Evolutionary conservation across 306 rosid genomes (phyloP).

Genomic region (Morella rubra): DNA sequence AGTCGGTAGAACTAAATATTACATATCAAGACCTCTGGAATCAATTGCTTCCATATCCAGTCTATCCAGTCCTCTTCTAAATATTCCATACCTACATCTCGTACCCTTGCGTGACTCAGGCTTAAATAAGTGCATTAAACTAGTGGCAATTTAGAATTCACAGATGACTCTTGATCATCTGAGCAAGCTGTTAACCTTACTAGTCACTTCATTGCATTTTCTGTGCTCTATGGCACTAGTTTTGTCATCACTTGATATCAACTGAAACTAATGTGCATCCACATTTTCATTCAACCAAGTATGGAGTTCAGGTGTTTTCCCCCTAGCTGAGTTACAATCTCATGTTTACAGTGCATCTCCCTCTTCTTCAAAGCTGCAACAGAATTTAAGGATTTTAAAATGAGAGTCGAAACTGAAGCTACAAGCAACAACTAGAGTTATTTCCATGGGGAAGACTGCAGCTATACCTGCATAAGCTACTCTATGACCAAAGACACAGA

Average conservation of each 20-base stretch:
- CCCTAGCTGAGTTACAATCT: constrained; percentile 1
- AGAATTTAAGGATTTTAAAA: neutral
- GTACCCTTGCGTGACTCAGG: neutral
- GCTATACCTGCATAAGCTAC: neutral
- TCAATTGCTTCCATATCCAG: neutral
- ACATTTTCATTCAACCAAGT: constrained; percentile 6
- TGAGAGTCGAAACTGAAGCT: neutral
- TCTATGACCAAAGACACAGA: neutral
- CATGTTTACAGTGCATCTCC: neutral
- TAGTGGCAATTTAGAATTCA: neutral
- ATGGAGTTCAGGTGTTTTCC: neutral
- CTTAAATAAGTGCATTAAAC: neutral
- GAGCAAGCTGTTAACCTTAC: neutral
- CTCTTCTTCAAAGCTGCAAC: neutral
- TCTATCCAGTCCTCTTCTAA: neutral
- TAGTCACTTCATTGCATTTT: neutral
- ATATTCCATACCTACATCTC: neutral
- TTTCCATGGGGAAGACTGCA: neutral
- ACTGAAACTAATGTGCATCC: neutral
- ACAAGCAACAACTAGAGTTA: neutral
- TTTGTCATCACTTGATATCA: neutral
- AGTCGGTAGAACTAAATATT: neutral
- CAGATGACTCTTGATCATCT: neutral
- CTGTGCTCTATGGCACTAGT: neutral
- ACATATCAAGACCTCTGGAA: neutral